A percentile compares a stretch with the other conserved stretches of the same genome.
Conservation (phyloP, 2,329 filamentous ascomycete genomes). For the Colletotrichum sp. region DNA sequence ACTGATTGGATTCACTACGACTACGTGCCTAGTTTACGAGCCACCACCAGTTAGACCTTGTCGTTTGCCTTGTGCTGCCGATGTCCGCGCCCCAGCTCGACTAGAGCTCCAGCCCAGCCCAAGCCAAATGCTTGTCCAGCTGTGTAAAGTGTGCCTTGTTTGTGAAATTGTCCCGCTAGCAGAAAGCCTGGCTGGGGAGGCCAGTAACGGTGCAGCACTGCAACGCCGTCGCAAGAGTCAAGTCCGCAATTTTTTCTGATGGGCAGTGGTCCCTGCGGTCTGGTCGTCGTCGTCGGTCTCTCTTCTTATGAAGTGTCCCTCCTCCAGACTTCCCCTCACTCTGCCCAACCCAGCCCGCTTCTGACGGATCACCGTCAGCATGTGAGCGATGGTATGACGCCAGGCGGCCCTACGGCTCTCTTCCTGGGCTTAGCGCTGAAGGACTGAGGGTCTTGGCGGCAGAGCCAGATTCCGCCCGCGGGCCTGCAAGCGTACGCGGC, state of each 20-base stretch:
- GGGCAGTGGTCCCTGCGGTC: neutral
- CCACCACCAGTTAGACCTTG: neutral
- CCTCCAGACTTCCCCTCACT: neutral
- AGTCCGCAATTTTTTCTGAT: neutral
- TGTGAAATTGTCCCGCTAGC: neutral
- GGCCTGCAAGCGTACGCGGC: constrained; percentile 15
- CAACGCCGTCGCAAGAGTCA: neutral
- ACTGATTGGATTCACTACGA: neutral
- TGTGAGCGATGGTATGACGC: constrained; percentile 14
- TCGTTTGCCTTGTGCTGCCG: constrained; percentile 1
- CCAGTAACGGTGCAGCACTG: neutral
- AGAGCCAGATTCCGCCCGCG: constrained; percentile 12
- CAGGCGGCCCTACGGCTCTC: constrained; percentile 9
- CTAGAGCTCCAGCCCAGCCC: neutral
- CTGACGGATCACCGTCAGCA: constrained; percentile 12
- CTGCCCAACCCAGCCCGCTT: neutral
- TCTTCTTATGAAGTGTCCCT: neutral
- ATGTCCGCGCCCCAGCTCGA: neutral
- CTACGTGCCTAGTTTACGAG: neutral
- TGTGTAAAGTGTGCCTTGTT: neutral
- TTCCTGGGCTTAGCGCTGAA: neutral
- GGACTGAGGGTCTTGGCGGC: constrained; percentile 10
- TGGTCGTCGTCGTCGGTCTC: neutral
- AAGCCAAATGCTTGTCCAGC: neutral
- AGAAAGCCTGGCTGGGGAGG: neutral